Conservation (phyloP, 352 stramenopile genomes). For the Globisporangium abappressorium region DNA sequence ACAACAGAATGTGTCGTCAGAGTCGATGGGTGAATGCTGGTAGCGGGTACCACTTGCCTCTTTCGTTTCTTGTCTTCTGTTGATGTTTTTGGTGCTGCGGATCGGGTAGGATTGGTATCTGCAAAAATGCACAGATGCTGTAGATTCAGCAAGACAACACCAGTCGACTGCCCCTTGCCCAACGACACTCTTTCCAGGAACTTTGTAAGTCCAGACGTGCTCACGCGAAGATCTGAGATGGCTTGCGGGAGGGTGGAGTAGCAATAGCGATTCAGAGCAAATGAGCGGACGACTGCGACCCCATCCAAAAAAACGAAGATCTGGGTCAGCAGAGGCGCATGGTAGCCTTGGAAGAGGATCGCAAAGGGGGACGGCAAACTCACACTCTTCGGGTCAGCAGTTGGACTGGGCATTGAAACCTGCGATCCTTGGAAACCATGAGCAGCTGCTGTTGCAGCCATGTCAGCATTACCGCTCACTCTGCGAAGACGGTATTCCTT, state of each 20-base stretch:
- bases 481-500: not conserved
- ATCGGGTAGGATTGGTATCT: not conserved
- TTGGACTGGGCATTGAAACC: no score
- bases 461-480: not conserved
- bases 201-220: slow-evolving; percentile 1
- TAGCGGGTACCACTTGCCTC: not conserved
- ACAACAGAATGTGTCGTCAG: slow-evolving; percentile 2
- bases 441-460: not conserved
- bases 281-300: slow-evolving; percentile 10
- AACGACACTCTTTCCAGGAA: slow-evolving; percentile 7
- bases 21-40: not conserved
- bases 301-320: slow-evolving; percentile 27
- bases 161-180: not conserved
- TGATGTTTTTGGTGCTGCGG: not conserved
- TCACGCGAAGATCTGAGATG: slow-evolving; percentile 22
- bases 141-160: slow-evolving; percentile 18
- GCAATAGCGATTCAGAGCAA: slow-evolving; percentile 20
- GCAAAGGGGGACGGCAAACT: slow-evolving; percentile 2
- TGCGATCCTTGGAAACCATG: not conserved
- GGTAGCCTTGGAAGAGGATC: slow-evolving; percentile 15
- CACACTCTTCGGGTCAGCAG: not conserved
- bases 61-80: slow-evolving; percentile 9
- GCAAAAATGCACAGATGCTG: slow-evolving; percentile 15
- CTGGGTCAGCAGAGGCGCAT: slow-evolving; percentile 13
- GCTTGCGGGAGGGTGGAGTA: slow-evolving; percentile 15